Base-by-base conservation (phyloP, 768 basidiomycete genomes). In the Kwoniella shandongensis region DNA sequence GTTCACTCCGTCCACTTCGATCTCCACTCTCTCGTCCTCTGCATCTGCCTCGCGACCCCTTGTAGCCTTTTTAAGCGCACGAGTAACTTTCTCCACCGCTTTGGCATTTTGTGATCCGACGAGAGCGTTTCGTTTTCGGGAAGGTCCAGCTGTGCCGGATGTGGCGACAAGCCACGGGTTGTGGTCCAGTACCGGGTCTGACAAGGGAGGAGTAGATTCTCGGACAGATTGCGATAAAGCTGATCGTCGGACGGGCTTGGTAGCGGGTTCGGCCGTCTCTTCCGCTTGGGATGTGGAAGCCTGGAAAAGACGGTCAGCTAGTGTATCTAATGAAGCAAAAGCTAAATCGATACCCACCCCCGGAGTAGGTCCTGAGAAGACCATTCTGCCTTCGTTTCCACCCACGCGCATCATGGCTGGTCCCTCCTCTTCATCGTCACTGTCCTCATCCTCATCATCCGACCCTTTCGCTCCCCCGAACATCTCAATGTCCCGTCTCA, bases 91-190 rank as follows among this genome's bases (percentile, higher is more conserved):
- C 38, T 83, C 81, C 26, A 78, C 72, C 7, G 80, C 72, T 22
- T 82, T 81, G 63, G 82, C 81, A 20, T 90, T 83, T 12, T 46
- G 45, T 11, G 49, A 44, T n/a, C 50, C 50, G 3, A 84, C 75
- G 10, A 88, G 80, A 57, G 86, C 83, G 74, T 91, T 93, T 60
- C 83, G 83, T 74, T 88, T 90, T 58, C 84, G 84, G 0, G 84
- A 79, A 2, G 79, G 76, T 50, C 84, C 86, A 20, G 76, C 72
- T 1, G 68, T 39, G 3, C 80, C 67, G 1, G 79, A 53, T 8
- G 67, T 61, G n/a, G 75, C 78, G 0, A 78, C 76, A 17, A 96
- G 85, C 91, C 94, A 97, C 10, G 93, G 93, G 74, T 98, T 98
- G 10, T 62, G 57, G 18, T 72, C 70, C n/a, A 35, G 44, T 17